Base-by-base conservation (phyloP, 2,329 filamentous ascomycete genomes). In the Diplodia seriata region DNA sequence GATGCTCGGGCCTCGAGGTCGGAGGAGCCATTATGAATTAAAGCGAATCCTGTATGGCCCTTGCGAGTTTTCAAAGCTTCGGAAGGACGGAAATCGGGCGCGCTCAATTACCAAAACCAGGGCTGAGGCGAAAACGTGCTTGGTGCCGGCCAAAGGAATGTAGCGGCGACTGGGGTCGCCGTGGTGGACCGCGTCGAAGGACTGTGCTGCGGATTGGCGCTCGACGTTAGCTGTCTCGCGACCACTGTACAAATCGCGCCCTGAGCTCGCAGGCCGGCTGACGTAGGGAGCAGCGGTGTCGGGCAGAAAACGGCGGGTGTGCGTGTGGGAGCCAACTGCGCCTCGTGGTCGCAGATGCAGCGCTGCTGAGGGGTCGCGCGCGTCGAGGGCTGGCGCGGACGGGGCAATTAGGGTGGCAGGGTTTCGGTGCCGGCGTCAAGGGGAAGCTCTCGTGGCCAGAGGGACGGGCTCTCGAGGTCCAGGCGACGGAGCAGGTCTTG, bases 1-100 rank as follows among this genome's bases (percentile, higher is more conserved):
- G 91, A 76, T 86, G 85, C 79, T 97, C 92, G 76, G 92, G 88
- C 87, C 93, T 90, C 80, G 90, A 86, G 53, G 77, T 70, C 68
- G 83, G 78, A 82, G 87, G 92, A 85, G 92, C 91, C 93, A 97
- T 97, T 93, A 94, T 93, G 87, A 85, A 93, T 93, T 93, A 92
- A 74, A 72, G 70, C 69, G 68, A 69, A 68, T 62, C 66, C 64
- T 50, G 53, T 57, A 51, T 59, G 47, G 64, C 64, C 64, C 64
- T 67, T 57, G 64, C 57, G 64, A 59, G 53, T 47, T 63, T 59
- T 54, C 63, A 62, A 59, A 51, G 50, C 55, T 40, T 65, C 43
- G 51, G 53, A 63, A 51, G 59, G 43, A 63, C 59, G 59, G 49
- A 49, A 20, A 49, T 36, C 31, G 38, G 43, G 53, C 73, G 76